Base-by-base conservation (phyloP, 31 red algal genomes). In the Endocladia muricata region DNA sequence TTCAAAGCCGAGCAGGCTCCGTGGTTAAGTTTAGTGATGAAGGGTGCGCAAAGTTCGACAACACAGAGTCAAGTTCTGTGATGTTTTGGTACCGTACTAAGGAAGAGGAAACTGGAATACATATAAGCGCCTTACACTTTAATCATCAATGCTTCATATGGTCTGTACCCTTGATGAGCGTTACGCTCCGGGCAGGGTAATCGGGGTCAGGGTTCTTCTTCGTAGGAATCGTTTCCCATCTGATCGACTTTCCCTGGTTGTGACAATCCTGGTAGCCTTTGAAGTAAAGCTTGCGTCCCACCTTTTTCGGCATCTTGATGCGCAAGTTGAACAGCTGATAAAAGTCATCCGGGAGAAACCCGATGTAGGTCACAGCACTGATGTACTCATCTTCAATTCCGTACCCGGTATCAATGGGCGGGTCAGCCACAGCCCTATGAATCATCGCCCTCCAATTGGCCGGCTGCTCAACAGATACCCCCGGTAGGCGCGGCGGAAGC, bases 241-340 rank as follows among this genome's bases (percentile, higher is more conserved):
- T 9, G 9, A 72, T 72, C 3, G 68, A 72, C 17, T 37, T 72
- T 39, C 68, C 68, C 37, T 72, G 68, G 37, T 72, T 72, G 41
- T 72, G 76, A 23, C 76, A 79, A 44, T 79, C 55, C 60, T 79
- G 76, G 29, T 66, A 63, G 21, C 59, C 76, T n/a, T 67, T 79
- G 30, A 60, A 79, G 35, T 41, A 79, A n/a, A 79, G 8, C 23
- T 30, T 63, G 8, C 47, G 26, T 4, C 76, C 76, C 4, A 31
- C 23, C 21, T 29, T 55, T 34, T 41, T 0, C 0, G 40, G 52
- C 76, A 63, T 51, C 39, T 42, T 34, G 32, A 79, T 63, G 40
- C 41, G 4, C 26, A 82, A 51, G 19, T 68, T 68, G 66, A 82
- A 82, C 65, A 59, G 30, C 64, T 70, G 61, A 37, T 82, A 82